A percentile compares a stretch with the other conserved stretches of the same genome.
These are phyloP conservation scores for Vaccinium vitisidaea DNA, from an alignment of 148 eudicot species.

Conservation along the genomic window DNA sequence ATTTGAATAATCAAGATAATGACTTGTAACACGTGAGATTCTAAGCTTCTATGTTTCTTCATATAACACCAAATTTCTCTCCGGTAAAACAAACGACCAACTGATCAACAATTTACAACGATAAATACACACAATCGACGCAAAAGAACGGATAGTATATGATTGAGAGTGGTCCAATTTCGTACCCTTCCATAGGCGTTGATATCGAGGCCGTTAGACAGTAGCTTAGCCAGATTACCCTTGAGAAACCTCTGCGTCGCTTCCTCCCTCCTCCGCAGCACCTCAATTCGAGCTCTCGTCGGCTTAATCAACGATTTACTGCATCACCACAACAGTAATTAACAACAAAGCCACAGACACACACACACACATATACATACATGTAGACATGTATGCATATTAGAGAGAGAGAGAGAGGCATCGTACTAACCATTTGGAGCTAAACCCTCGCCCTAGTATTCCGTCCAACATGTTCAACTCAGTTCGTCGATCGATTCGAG, in stretches of 20 bases:
- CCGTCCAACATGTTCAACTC: slow-evolving; percentile 65
- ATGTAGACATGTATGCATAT: not conserved
- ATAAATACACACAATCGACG: not conserved
- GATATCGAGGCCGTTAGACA: slow-evolving; percentile 68
- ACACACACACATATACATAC: not conserved
- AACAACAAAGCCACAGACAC: not conserved
- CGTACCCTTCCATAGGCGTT: slow-evolving; percentile 74
- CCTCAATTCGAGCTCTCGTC: slow-evolving; percentile 67
- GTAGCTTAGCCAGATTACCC: slow-evolving; percentile 78
- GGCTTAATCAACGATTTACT: slow-evolving; percentile 70
- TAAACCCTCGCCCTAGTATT: slow-evolving; percentile 55
- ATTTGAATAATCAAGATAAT: not conserved
- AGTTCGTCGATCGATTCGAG: not conserved
- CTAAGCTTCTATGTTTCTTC: not conserved
- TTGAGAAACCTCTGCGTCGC: slow-evolving; percentile 86
- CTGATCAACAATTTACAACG: not conserved
- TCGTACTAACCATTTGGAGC: slow-evolving; percentile 50
- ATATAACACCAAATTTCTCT: not conserved
- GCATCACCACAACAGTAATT: slow-evolving; percentile 19
- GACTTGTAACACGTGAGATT: not conserved
- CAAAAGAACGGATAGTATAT: not conserved
- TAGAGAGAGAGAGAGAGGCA: slow-evolving; percentile 1
- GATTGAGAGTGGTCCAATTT: not conserved
- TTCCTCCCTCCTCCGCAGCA: slow-evolving; percentile 56
- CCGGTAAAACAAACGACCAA: not conserved